Evolutionary conservation across 1,139 yeast genomes (phyloP).

Genomic region (Ogataea hybrid): DNA sequence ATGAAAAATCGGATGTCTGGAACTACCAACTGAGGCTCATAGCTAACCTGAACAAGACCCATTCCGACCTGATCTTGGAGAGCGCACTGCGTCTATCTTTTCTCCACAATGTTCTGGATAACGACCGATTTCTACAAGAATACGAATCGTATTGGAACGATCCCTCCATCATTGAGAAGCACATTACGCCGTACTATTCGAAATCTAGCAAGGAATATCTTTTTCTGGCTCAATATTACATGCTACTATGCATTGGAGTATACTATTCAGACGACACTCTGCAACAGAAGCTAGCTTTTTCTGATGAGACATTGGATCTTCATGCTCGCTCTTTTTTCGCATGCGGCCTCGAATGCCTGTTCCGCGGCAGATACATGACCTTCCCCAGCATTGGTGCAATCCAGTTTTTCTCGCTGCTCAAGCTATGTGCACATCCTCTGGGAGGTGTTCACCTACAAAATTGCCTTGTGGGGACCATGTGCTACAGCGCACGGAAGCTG

Average conservation of each 20-base stretch:
- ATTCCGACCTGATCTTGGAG: conserved; percentile 24
- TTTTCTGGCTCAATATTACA: conserved; percentile 36
- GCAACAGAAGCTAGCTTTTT: conserved; percentile 24
- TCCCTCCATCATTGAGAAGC: conserved; percentile 19
- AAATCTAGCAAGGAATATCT: conserved; percentile 27
- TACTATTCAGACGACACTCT: conserved; percentile 32
- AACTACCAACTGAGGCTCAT: conserved; percentile 25
- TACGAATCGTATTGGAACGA: conserved; percentile 28
- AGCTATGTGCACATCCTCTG: conserved; percentile 31
- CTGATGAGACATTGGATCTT: conserved; percentile 27
- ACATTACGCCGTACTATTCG: conserved; percentile 23
- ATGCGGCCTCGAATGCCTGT: conserved; percentile 35
- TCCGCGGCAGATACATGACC: conserved; percentile 35
- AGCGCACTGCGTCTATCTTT: conserved; percentile 20
- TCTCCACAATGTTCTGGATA: conserved; percentile 24
- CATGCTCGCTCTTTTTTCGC: conserved; percentile 33
- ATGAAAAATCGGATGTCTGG: conserved; percentile 28
- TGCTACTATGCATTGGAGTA: conserved; percentile 34
- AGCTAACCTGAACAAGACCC: conserved; percentile 16
- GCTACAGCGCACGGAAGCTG: conserved; percentile 33
- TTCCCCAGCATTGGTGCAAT: conserved; percentile 32
- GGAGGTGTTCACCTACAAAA: conserved; percentile 36
- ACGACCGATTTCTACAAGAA: conserved; percentile 18
- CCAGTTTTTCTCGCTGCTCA: conserved; percentile 34
- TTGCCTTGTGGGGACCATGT: conserved; percentile 28